Evolutionary conservation across 768 basidiomycete species (phyloP), one percentile per base, ranked within the genome.

Genomic region (Cystofilobasidium bisporidii): DNA sequence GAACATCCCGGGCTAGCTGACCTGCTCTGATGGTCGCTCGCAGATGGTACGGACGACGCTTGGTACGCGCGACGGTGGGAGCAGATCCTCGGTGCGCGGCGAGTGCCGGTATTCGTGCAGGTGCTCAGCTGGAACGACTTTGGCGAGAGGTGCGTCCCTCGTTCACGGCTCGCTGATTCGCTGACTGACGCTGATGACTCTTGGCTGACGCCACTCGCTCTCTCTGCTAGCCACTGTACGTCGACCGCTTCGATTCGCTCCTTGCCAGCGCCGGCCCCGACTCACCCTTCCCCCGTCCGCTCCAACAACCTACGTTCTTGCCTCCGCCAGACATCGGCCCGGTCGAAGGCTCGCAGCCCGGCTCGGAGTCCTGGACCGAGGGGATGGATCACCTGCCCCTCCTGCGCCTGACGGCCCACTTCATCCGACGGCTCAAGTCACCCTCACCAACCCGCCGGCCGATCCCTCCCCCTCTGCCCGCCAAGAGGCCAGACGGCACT

Each of bases 111-210:
- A n/a, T 72, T 76, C 33, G 74, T 78, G 11, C 74, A 77, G 60
- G 70, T 77, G 18, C 73, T 78, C 55, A 74, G 72, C 55, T 78
- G 77, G 77, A 78, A 78, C 69, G 77, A 78, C 68, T 75, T 70
- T 56, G 77, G 77, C 28, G 76, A 77, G 60, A 74, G 72, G 12
- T 74, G 76, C 50, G 38, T 14, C n/a, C n/a, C n/a, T n/a, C n/a
- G n/a, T n/a, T n/a, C n/a, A n/a, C n/a, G n/a, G n/a, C n/a, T n/a
- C n/a, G n/a, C n/a, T n/a, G n/a, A n/a, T n/a, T n/a, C n/a, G n/a
- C n/a, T n/a, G n/a, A n/a, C n/a, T n/a, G n/a, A n/a, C n/a, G n/a
- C n/a, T n/a, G n/a, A n/a, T n/a, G n/a, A n/a, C n/a, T n/a, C n/a
- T n/a, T n/a, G n/a, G n/a, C n/a, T 22, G 38, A n/a, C 28, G 26